Evolutionary conservation across 306 rosid species (phyloP).

Genomic region (Glycine latifolia): DNA sequence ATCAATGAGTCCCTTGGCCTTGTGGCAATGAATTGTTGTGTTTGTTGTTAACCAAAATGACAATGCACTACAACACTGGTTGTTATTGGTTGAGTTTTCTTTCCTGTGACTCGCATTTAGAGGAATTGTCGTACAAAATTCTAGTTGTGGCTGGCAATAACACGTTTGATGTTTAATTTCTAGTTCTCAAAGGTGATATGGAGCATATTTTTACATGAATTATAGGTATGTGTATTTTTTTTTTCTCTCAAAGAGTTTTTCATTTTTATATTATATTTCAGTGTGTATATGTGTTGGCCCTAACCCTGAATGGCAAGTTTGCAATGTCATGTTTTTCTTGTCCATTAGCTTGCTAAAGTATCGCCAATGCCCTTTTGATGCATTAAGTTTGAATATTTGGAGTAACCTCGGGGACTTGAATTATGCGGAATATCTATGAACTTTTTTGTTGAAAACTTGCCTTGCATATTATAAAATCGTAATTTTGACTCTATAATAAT

Average conservation of each 20-base stretch:
- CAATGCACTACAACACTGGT: neutral
- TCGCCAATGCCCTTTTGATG: neutral
- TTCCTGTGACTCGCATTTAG: slow-evolving; percentile 7
- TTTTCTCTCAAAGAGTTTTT: neutral
- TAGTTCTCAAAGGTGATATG: neutral
- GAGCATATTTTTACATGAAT: neutral
- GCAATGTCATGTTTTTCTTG: slow-evolving; percentile 14
- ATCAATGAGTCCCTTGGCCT: neutral
- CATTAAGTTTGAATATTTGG: slow-evolving; percentile 22
- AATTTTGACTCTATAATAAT: neutral
- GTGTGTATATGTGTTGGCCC: neutral
- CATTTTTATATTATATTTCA: neutral
- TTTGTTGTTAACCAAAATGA: slow-evolving; percentile 52
- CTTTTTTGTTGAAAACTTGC: neutral
- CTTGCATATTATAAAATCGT: neutral
- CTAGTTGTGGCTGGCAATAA: neutral
- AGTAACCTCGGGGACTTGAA: slow-evolving; percentile 27
- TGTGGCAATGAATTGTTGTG: slow-evolving; percentile 42
- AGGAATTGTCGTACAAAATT: slow-evolving; percentile 37
- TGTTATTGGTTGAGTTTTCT: neutral
- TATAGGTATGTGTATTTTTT: neutral
- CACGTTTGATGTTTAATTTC: slow-evolving; percentile 15
- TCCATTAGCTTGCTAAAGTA: neutral
- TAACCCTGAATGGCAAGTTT: slow-evolving; percentile 15
- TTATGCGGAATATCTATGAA: neutral